phyloP scores from a whole-genome alignment of 2,329 filamentous ascomycete species.

The Epichloe elymi region DNA sequence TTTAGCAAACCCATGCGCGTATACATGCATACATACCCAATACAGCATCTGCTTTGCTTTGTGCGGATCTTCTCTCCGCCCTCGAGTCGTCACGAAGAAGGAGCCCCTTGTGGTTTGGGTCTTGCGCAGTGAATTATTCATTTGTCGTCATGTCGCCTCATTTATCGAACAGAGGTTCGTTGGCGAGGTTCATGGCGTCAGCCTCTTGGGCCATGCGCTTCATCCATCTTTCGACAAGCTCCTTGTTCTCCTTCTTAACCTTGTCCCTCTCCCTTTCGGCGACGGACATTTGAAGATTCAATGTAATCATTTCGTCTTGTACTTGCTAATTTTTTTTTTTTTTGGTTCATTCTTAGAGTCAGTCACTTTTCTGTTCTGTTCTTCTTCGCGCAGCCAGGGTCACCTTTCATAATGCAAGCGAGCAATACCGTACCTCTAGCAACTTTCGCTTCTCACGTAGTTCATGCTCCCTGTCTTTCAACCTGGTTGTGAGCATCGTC shows the following conservation, averaged over 20 bases:
- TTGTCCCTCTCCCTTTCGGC: slow-evolving; percentile 63
- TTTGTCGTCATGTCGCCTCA: not conserved
- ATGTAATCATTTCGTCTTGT: slow-evolving; percentile 81
- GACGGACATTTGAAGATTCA: slow-evolving; percentile 80
- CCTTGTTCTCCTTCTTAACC: slow-evolving; percentile 71
- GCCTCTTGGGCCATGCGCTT: slow-evolving; percentile 73
- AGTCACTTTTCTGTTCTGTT: not conserved
- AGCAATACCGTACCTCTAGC: slow-evolving; percentile 44
- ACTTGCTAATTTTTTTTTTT: slow-evolving; percentile 43
- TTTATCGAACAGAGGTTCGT: slow-evolving; percentile 30
- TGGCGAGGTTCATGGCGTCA: slow-evolving; percentile 67
- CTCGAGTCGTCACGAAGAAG: not conserved
- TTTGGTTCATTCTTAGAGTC: not conserved
- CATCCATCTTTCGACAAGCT: slow-evolving; percentile 88
- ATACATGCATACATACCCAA: slow-evolving; percentile 17
- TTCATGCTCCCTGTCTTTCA: slow-evolving; percentile 78
- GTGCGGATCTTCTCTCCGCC: not conserved
- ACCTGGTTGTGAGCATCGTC: slow-evolving; percentile 45
- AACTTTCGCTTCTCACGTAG: slow-evolving; percentile 71
- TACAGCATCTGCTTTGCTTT: not conserved
- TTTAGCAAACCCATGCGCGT: slow-evolving; percentile 8
- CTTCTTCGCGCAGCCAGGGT: too few species aligned
- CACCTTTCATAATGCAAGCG: not conserved
- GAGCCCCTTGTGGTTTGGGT: not conserved
- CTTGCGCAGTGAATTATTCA: not conserved